These are phyloP conservation scores for Arthrinium puccinioides DNA, from an alignment of 2,329 filamentous ascomycete genomes.

Conservation along the genomic window DNA sequence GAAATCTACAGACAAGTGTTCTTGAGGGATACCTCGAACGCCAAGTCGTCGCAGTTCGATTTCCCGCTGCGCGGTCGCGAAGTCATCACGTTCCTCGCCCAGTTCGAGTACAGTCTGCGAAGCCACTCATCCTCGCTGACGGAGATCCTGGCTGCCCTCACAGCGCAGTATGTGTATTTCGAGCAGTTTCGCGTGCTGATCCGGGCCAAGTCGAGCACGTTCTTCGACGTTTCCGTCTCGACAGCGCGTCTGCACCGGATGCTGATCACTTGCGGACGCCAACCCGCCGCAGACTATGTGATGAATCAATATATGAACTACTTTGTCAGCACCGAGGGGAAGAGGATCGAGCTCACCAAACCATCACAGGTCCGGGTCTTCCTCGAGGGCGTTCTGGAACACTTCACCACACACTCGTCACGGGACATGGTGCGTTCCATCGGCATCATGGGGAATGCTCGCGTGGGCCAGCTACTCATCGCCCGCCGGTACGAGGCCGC, in stretches of 20 bases:
- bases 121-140: slow-evolving; percentile 25
- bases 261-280: slow-evolving; percentile 17
- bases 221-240: slow-evolving; percentile 27
- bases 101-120: slow-evolving; percentile 31
- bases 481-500: slow-evolving; percentile 22
- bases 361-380: slow-evolving; percentile 21
- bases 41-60: slow-evolving; percentile 20
- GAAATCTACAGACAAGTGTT: slow-evolving; percentile 31
- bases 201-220: slow-evolving; percentile 24
- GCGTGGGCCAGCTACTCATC: slow-evolving; percentile 19
- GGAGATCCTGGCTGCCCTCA: slow-evolving; percentile 33
- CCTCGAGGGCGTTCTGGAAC: slow-evolving; percentile 20
- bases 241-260: slow-evolving; percentile 26
- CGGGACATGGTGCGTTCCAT: slow-evolving; percentile 26
- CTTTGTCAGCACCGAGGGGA: slow-evolving; percentile 23
- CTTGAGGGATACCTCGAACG: slow-evolving; percentile 24
- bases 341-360: slow-evolving; percentile 19
- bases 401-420: slow-evolving; percentile 26
- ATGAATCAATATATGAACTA: slow-evolving; percentile 22
- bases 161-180: slow-evolving; percentile 32
- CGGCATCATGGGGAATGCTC: slow-evolving; percentile 24
- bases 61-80: slow-evolving; percentile 24
- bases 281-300: slow-evolving; percentile 16
- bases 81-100: slow-evolving; percentile 34
- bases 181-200: slow-evolving; percentile 28